Evolutionary conservation across 257 asterid genomes (phyloP), one percentile per base, ranked within the genome.

Genomic region (Nicotiana tomentosiformis): DNA sequence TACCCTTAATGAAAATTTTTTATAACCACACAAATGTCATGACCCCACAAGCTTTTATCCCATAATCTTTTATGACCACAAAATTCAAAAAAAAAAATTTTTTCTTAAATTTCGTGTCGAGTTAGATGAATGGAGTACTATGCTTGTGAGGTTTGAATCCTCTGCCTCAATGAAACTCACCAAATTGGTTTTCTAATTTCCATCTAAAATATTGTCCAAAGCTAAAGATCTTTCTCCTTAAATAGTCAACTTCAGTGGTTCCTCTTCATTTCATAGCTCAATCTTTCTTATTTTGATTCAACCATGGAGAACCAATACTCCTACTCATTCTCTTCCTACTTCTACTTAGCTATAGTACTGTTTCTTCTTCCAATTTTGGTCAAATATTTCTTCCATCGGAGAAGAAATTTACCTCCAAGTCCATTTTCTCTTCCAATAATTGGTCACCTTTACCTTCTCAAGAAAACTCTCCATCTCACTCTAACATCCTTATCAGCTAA

Each of bases 351-450:
- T 20, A 43, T 70, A 10, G 14, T 18, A n/a, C 5, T 51, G 2
- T 69, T n/a, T 39, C 12, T 69, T 12, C 39, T 89, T 66, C 29
- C 85, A 15, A 23, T 85, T 84, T 43, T 84, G 7, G 23, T 83
- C 33, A 89, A 37, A 77, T 76, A n/a, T 15, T 51, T 20, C 7
- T 81, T 80, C 66, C 60, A 64, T 16, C 35, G 33, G 56, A 55
- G 33, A 82, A 79, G 65, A 16, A 87, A 85, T 12, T 77, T 77
- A 14, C 92, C 96, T 9, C 94, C 96, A 56, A 32, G 86, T 53
- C 93, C 96, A 3, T 84, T 20, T 51, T 35, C 90, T 46, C 85
- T 88, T 33, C 96, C 96, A 10, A 51, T 90, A 10, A 84, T 90
- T n/a, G 77, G 77, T 39, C 77, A 69, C 16, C 30, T 69, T 69